Conservation (phyloP, 2,329 filamentous ascomycete species). For the Ustulina deusta region DNA sequence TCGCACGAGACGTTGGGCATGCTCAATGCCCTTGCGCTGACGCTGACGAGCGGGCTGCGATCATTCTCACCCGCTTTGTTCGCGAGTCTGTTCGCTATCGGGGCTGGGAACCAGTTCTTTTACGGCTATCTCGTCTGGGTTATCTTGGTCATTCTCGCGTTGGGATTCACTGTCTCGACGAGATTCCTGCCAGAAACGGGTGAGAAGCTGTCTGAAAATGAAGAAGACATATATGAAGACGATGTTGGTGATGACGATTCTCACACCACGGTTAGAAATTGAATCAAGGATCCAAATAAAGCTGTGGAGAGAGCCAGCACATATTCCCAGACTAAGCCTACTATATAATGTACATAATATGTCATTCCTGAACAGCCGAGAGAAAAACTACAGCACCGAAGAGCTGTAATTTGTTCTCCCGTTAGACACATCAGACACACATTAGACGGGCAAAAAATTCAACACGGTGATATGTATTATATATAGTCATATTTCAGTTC, state of each 20-base stretch:
- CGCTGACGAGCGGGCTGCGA: slow-evolving; percentile 69
- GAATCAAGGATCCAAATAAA: not conserved
- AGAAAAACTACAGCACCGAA: no score
- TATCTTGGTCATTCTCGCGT: slow-evolving; percentile 59
- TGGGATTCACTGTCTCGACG: slow-evolving; percentile 28
- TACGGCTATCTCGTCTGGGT: slow-evolving; percentile 75
- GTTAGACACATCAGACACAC: no score
- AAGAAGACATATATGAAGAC: not conserved
- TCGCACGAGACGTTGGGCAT: slow-evolving; percentile 73
- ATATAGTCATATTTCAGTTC: no score
- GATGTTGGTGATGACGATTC: slow-evolving; percentile 11
- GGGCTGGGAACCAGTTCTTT: slow-evolving; percentile 71
- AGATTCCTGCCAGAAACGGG: slow-evolving; percentile 24
- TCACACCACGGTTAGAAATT: not conserved
- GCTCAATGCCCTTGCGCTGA: slow-evolving; percentile 76
- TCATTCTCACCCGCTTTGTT: slow-evolving; percentile 75
- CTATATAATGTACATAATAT: no score
- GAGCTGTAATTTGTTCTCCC: no score
- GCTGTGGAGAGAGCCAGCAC: not conserved
- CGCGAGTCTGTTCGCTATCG: slow-evolving; percentile 75
- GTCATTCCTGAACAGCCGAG: no score
- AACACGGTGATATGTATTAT: no score
- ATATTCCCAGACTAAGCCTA: not conserved
- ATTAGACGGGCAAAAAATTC: no score
- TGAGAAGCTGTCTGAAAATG: slow-evolving; percentile 11